Evolutionary conservation across 495 filamentous ascomycete species (phyloP).

Genomic region (Hypoxylon crocopeplum): DNA sequence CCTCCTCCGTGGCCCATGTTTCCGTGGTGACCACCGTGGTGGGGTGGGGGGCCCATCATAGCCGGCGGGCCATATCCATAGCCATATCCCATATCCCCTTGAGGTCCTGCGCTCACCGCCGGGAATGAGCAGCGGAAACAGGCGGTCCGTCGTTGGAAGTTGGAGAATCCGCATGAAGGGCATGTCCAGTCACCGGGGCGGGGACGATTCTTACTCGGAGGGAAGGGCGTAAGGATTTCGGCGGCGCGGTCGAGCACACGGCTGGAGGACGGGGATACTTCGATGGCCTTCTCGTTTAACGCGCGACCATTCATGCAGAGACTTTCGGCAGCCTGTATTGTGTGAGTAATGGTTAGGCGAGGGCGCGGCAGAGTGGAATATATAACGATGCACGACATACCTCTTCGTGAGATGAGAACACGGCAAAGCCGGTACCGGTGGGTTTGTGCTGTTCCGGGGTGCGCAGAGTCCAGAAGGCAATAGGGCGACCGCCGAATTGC

Average conservation of each 20-base stretch:
- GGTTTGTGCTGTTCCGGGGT: conserved; percentile 99
- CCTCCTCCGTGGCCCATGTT: conserved; percentile 75
- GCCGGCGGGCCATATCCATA: conserved; percentile 73
- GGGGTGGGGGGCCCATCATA: conserved; percentile 79
- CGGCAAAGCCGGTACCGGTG: conserved; percentile 94
- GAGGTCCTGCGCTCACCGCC: conserved; percentile 78
- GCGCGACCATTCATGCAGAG: conserved; percentile 99
- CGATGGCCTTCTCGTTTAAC: conserved; percentile 97
- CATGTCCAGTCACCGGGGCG: conserved; percentile 98
- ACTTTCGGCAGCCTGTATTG: conserved; percentile 82
- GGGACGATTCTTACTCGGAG: conserved; percentile 96
- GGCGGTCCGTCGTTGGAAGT: conserved; percentile 97
- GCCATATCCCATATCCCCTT: conserved; percentile 76
- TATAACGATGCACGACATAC: conserved; percentile 66
- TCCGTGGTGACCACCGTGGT: conserved; percentile 80
- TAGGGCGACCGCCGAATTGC: conserved; percentile 96
- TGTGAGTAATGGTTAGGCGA: neutral
- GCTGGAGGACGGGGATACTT: conserved; percentile 95
- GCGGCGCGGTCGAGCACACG: conserved; percentile 93
- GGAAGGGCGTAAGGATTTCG: conserved; percentile 94
- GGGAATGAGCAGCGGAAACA: conserved; percentile 99
- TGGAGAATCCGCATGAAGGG: conserved; percentile 88
- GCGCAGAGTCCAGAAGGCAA: conserved; percentile 97
- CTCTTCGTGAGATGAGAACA: conserved; percentile 99
- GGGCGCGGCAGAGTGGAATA: neutral